Evolutionary conservation across 2,329 filamentous ascomycete species (phyloP), one percentile per base, ranked within the genome.

Genomic region (Rhexocercosporidium sp.): DNA sequence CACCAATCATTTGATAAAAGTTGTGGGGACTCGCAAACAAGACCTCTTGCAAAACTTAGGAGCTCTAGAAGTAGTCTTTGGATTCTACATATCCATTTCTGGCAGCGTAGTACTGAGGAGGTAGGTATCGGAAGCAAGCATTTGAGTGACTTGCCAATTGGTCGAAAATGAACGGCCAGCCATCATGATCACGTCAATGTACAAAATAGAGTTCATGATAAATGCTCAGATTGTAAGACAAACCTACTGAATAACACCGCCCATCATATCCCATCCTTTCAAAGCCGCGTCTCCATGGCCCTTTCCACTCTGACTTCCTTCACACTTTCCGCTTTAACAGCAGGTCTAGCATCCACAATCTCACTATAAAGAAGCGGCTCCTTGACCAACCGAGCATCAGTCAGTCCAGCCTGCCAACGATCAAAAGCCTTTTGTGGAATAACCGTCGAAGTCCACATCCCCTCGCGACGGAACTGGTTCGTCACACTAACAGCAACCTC

Each of bases 401-500:
- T 9, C 25, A 64, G 34, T 46, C 62, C 62, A 53, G 34, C 51
- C 37, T 64, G 62, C 62, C 62, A 64, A 34, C 62, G 34, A 20
- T 22, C 31, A 56, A 47, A 64, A 47, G 37, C 62, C 27, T 59
- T 25, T 18, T 44, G 62, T 14, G 41, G 22, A 27, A 64, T 44
- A 29, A 44, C 29, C 16, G 62, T 64, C n/a, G 62, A 47, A 1
- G 62, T 64, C 62, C 62, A 64, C 62, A 64, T 64, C 3, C 34
- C 31, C 18, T 64, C 57, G 41, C 62, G 62, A 49, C 62, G 62
- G 31, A 64, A 64, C 18, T 49, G 37, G 41, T 64, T 64, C 27
- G 62, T 64, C 25, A 64, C 62, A 22, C 41, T 64, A 12, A 64
- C 41, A 59, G 62, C 62, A 34, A 64, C 62, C 14, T 64, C 62